phyloP scores from a whole-genome alignment of 2,329 filamentous ascomycete species.

The Beauveria sp. region DNA sequence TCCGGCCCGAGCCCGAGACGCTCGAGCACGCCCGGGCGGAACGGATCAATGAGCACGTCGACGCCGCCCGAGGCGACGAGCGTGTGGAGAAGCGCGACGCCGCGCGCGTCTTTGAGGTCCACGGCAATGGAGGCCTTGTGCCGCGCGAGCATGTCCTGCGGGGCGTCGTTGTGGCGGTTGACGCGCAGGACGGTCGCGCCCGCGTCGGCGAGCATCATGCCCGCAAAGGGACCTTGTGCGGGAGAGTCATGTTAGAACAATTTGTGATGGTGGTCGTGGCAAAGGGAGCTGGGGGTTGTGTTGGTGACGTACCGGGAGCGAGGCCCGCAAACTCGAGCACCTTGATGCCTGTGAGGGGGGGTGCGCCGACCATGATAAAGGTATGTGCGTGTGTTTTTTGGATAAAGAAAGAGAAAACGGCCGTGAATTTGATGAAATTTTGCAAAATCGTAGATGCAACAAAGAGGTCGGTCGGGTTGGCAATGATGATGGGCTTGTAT shows the following conservation, averaged over 20 bases:
- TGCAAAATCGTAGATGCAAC: not conserved
- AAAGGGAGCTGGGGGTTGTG: not conserved
- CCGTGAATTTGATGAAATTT: not conserved
- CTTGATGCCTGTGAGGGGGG: conserved; percentile 42
- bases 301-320: conserved; percentile 45
- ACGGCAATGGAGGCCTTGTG: conserved; percentile 75
- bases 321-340: conserved; percentile 55
- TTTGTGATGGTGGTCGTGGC: not conserved
- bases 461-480: not conserved
- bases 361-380: conserved; percentile 21
- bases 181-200: conserved; percentile 83
- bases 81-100: conserved; percentile 57
- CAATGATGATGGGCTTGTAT: not conserved
- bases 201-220: conserved; percentile 81
- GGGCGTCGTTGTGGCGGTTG: conserved; percentile 53
- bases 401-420: too few relatives aligned
- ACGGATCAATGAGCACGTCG: conserved; percentile 88
- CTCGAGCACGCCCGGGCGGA: conserved; percentile 84
- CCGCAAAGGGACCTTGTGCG: conserved; percentile 69
- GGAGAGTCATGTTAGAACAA: not conserved
- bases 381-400: not conserved
- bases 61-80: conserved; percentile 59
- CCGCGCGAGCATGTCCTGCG: conserved; percentile 65
- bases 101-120: conserved; percentile 63
- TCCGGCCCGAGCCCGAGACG: conserved; percentile 70